Conservation (phyloP, 148 eudicot species). For the Arbutus unedo region DNA sequence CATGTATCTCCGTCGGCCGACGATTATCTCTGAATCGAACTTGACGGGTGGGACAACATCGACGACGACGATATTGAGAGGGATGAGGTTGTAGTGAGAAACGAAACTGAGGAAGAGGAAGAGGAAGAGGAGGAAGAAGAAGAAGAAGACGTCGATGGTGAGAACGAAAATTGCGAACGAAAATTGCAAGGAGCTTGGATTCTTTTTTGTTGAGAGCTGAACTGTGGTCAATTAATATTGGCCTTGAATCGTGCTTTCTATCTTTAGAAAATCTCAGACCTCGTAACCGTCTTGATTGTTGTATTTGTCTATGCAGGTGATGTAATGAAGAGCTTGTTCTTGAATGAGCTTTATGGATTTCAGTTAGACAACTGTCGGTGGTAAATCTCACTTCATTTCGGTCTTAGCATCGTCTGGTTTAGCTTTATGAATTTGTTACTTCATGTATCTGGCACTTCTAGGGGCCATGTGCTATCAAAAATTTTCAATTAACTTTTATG, state of each 20-base stretch:
- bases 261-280: constrained; percentile 9
- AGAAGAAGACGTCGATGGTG: constrained; percentile 27
- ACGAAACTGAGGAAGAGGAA: constrained; percentile 28
- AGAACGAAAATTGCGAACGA: no score
- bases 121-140: constrained; percentile 25
- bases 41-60: constrained; percentile 49
- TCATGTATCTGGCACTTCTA: not conserved
- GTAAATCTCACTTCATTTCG: constrained; percentile 33
- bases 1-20: constrained; percentile 33
- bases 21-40: constrained; percentile 60
- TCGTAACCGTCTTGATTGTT: not conserved
- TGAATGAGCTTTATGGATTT: constrained; percentile 94
- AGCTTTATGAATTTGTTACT: not conserved
- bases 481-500: not conserved
- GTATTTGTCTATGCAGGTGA: constrained; percentile 57
- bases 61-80: constrained; percentile 37
- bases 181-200: constrained; percentile 16
- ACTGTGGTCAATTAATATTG: not conserved
- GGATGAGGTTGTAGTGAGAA: constrained; percentile 22
- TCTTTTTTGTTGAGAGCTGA: constrained; percentile 9
- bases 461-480: not conserved
- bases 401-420: not conserved
- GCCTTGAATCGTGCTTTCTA: not conserved
- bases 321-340: constrained; percentile 87
- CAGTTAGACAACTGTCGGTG: constrained; percentile 92